A percentile compares a stretch with the other conserved stretches of the same genome.
phyloP scores from a whole-genome alignment of 1,139 yeast genomes.

The Insectozyma bohioensis region DNA sequence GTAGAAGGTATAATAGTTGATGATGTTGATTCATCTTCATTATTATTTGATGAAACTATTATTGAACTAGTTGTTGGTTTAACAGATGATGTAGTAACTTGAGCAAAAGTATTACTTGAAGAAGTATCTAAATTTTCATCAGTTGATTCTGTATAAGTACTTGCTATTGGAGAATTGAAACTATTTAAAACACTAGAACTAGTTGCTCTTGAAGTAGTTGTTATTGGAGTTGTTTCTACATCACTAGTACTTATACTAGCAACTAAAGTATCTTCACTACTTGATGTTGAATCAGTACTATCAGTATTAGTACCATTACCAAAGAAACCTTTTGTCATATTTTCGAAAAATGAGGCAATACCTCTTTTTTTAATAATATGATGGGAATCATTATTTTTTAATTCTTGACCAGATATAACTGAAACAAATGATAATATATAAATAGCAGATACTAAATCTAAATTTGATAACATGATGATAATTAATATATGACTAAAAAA shows the following conservation, averaged over 20 bases:
- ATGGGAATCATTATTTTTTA: slow-evolving; percentile 1
- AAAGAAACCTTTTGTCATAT: slow-evolving; percentile 2
- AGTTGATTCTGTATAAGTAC: not conserved
- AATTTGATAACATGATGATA: too few relatives aligned
- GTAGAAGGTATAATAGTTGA: too few relatives aligned
- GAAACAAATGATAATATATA: slow-evolving; percentile 11
- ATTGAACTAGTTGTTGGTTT: not conserved
- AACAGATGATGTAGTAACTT: slow-evolving; percentile 1
- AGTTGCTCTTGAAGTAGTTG: not conserved
- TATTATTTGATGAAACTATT: too few relatives aligned
- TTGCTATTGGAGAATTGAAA: not conserved
- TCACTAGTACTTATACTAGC: not conserved
- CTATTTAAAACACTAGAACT: not conserved
- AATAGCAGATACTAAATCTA: slow-evolving; percentile 12
- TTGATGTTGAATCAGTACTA: not conserved
- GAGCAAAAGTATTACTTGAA: slow-evolving; percentile 1
- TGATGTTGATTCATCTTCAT: too few relatives aligned
- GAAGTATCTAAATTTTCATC: not conserved
- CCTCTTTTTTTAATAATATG: slow-evolving; percentile 3
- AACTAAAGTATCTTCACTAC: not conserved
- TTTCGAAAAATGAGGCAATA: not conserved
- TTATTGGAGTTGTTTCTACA: not conserved
- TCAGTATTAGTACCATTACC: slow-evolving; percentile 3
- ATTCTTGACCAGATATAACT: slow-evolving; percentile 5
- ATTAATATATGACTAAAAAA: too few relatives aligned